phyloP scores from a whole-genome alignment of 345 rosid species.

The Lepidium aucheri region DNA sequence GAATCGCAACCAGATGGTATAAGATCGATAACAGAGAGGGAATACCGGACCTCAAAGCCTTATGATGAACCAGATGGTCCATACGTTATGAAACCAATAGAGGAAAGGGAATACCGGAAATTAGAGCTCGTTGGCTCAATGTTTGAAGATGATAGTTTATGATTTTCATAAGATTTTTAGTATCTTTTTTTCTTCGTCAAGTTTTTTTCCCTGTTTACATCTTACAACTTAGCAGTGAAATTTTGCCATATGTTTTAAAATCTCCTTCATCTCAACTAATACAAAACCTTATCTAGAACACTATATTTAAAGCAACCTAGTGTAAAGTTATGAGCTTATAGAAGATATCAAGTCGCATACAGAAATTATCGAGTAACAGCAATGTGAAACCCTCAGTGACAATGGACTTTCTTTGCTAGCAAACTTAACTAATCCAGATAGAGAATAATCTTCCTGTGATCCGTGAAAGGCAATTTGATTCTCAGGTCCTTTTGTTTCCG shows the following conservation, averaged over 20 bases:
- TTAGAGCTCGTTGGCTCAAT: slow-evolving; percentile 28
- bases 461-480: slow-evolving; percentile 41
- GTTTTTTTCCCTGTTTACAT: neutral
- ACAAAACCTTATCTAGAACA: neutral
- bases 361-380: neutral
- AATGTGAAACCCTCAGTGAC: neutral
- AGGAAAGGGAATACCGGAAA: slow-evolving; percentile 22
- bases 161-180: neutral
- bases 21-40: slow-evolving; percentile 54
- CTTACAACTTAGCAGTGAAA: neutral
- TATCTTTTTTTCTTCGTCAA: neutral
- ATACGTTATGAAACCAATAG: slow-evolving; percentile 27
- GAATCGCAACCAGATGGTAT: slow-evolving; percentile 50
- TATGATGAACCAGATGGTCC: slow-evolving; percentile 30
- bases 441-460: slow-evolving; percentile 48
- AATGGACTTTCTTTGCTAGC: neutral
- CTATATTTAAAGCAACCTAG: neutral
- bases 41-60: slow-evolving; percentile 44
- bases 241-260: neutral
- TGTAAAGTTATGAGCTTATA: neutral
- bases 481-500: slow-evolving; percentile 79
- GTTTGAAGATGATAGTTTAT: slow-evolving; percentile 22
- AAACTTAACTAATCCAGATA: slow-evolving; percentile 44
- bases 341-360: neutral
- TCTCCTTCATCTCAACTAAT: neutral